Percentiles rank a stretch among this genome's conserved stretches.
phyloP scores from a whole-genome alignment of 257 asterid species.

The Solanum lycopersicoides region DNA sequence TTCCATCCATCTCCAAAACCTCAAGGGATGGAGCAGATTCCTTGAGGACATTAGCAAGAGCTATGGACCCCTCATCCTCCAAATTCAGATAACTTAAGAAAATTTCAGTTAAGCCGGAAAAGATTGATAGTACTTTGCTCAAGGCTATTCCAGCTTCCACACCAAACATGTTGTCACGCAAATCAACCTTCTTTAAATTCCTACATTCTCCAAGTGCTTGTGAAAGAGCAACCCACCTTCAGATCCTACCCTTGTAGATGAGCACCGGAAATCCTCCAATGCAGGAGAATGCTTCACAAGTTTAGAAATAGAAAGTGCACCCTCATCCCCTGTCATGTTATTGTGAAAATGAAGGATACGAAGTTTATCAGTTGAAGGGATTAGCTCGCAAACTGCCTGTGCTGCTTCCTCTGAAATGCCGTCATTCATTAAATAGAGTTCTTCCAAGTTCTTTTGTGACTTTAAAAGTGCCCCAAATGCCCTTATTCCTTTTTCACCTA shows the following conservation, averaged over 20 bases:
- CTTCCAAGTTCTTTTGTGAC: conserved; percentile 68
- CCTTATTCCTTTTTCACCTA: conserved; percentile 87
- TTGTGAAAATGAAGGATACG: conserved; percentile 74
- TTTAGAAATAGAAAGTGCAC: conserved; percentile 70
- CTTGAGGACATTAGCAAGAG: conserved; percentile 59
- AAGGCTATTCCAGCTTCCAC: conserved; percentile 66
- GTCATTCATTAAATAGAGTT: conserved; percentile 73
- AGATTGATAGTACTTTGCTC: conserved; percentile 38
- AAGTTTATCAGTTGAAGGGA: conserved; percentile 64
- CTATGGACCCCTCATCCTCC: conserved; percentile 73
- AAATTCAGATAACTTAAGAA: conserved; percentile 81
- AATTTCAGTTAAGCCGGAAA: conserved; percentile 52
- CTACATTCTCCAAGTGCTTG: conserved; percentile 53
- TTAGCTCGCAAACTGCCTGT: conserved; percentile 54
- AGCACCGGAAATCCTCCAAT: conserved; percentile 76
- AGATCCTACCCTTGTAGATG: conserved; percentile 77
- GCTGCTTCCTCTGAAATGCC: conserved; percentile 97
- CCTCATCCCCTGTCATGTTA: conserved; percentile 93
- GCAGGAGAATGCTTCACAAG: conserved; percentile 45
- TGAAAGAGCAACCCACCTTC: conserved; percentile 69
- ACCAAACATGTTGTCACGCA: conserved; percentile 91
- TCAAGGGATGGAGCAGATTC: conserved; percentile 63
- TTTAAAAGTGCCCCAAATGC: conserved; percentile 70
- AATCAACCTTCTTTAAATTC: conserved; percentile 63
- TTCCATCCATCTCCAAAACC: conserved; percentile 87